Percentiles rank a stretch among this genome's conserved stretches.
Evolutionary conservation across 2,329 filamentous ascomycete species (phyloP).

Genomic region (Ophiocordyceps robertsii): DNA sequence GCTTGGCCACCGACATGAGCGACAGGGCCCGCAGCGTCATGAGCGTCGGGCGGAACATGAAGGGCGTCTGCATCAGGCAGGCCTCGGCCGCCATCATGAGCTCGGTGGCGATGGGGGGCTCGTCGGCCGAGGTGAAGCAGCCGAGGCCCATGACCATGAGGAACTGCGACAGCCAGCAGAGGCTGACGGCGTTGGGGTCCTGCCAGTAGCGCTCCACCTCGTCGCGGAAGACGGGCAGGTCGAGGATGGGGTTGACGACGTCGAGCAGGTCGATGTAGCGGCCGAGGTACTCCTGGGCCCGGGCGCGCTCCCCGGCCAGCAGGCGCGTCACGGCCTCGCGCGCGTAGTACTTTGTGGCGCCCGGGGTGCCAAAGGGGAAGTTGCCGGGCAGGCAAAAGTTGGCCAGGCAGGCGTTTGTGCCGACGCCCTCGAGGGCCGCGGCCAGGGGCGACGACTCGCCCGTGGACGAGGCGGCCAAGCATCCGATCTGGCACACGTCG

Average conservation of each 20-base stretch:
- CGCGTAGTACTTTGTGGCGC: constrained; percentile 17
- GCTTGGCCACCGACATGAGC: constrained; percentile 21
- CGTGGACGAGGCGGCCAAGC: constrained; percentile 8
- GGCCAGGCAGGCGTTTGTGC: constrained; percentile 20
- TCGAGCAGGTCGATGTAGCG: constrained; percentile 18
- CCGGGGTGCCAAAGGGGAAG: constrained; percentile 23
- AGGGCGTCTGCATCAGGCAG: constrained; percentile 22
- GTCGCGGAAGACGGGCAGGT: constrained; percentile 12
- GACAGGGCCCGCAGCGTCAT: constrained; percentile 16
- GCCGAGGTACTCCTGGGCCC: constrained; percentile 13
- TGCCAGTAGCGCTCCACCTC: constrained; percentile 19
- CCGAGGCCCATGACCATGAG: constrained; percentile 22
- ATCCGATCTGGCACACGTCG: constrained; percentile 10
- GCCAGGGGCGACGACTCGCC: constrained; percentile 13
- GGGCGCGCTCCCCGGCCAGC: constrained; percentile 13
- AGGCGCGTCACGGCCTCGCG: constrained; percentile 17
- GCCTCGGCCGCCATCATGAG: constrained; percentile 23
- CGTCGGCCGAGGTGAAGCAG: constrained; percentile 16
- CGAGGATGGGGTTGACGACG: constrained; percentile 20
- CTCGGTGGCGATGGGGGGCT: constrained; percentile 18
- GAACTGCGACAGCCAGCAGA: constrained; percentile 20
- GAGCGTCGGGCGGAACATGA: constrained; percentile 22
- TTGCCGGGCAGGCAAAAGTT: constrained; percentile 21
- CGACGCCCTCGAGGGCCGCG: constrained; percentile 16
- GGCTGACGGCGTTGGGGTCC: constrained; percentile 13